Percentiles rank a stretch among this genome's conserved stretches.
Evolutionary conservation across 306 rosid genomes (phyloP).

Genomic region (Quercus gilva): DNA sequence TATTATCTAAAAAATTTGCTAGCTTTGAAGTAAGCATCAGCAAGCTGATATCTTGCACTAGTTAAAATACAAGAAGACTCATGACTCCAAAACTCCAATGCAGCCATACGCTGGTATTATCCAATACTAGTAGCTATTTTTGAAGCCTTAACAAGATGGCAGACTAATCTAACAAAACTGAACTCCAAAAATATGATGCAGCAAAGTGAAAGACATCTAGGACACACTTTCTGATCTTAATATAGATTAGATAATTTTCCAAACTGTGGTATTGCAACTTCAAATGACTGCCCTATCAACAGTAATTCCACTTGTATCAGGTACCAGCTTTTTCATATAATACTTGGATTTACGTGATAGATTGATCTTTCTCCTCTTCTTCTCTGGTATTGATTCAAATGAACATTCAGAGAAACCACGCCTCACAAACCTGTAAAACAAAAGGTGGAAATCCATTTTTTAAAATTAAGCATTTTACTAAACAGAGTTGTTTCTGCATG

Average conservation of each 20-base stretch:
- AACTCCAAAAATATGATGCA: background rate
- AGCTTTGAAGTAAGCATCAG: background rate
- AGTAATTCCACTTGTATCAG: conserved; percentile 66
- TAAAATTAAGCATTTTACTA: conserved; percentile 6
- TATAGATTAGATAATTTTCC: background rate
- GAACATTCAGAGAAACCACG: conserved; percentile 96
- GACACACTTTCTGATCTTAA: background rate
- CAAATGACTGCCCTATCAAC: conserved; percentile 37
- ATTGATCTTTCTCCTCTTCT: conserved; percentile 60
- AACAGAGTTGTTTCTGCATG: background rate
- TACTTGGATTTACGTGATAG: conserved; percentile 92
- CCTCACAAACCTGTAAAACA: conserved; percentile 81
- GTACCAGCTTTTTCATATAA: conserved; percentile 77
- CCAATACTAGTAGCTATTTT: background rate
- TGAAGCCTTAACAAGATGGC: background rate
- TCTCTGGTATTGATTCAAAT: conserved; percentile 71
- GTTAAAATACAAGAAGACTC: too few relatives aligned
- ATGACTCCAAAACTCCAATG: too few relatives aligned
- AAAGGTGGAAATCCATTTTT: background rate
- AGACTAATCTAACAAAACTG: background rate
- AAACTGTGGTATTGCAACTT: conserved; percentile 2
- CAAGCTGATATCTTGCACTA: background rate
- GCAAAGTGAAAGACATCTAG: background rate
- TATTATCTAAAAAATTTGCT: background rate
- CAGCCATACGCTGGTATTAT: too few relatives aligned